phyloP scores from a whole-genome alignment of 148 eudicot genomes.

The Nyssa sinensis region DNA sequence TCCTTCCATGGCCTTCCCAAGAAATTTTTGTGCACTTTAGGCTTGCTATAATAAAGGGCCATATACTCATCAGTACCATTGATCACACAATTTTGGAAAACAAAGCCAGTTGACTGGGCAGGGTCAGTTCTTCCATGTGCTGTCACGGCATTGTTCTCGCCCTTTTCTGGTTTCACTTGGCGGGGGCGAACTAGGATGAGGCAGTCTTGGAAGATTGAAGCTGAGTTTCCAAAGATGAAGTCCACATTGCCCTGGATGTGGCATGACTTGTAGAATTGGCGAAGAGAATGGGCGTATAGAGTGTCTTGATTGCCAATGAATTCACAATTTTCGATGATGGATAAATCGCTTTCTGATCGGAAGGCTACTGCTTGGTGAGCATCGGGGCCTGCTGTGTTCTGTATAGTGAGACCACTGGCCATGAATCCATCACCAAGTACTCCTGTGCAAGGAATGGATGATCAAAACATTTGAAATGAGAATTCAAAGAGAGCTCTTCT shows the following conservation, averaged over 20 bases:
- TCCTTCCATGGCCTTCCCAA: slow-evolving; percentile 93
- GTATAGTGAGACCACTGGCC: slow-evolving; percentile 73
- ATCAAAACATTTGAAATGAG: too few species aligned
- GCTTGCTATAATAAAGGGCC: slow-evolving; percentile 52
- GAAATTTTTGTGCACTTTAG: slow-evolving; percentile 61
- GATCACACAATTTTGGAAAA: slow-evolving; percentile 52
- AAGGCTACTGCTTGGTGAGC: slow-evolving; percentile 91
- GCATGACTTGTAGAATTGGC: slow-evolving; percentile 77
- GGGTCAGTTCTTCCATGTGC: slow-evolving; percentile 88
- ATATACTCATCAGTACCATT: slow-evolving; percentile 74
- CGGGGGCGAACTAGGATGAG: slow-evolving; percentile 66
- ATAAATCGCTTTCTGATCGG: slow-evolving; percentile 78
- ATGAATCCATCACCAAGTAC: slow-evolving; percentile 83
- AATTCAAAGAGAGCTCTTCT: neutral
- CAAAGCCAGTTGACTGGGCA: slow-evolving; percentile 69
- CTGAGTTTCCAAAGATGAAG: slow-evolving; percentile 84
- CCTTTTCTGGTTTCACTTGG: slow-evolving; percentile 59
- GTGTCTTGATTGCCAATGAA: slow-evolving; percentile 93
- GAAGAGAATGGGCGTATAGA: slow-evolving; percentile 74
- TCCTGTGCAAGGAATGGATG: slow-evolving; percentile 39
- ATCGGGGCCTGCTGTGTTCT: slow-evolving; percentile 80
- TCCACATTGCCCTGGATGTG: slow-evolving; percentile 77
- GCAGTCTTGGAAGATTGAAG: slow-evolving; percentile 74
- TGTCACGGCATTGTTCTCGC: slow-evolving; percentile 73
- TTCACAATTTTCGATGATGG: slow-evolving; percentile 69